Conservation (phyloP, 2,329 filamentous ascomycete species). For the Paraphaeosphaeria sporulosa region DNA sequence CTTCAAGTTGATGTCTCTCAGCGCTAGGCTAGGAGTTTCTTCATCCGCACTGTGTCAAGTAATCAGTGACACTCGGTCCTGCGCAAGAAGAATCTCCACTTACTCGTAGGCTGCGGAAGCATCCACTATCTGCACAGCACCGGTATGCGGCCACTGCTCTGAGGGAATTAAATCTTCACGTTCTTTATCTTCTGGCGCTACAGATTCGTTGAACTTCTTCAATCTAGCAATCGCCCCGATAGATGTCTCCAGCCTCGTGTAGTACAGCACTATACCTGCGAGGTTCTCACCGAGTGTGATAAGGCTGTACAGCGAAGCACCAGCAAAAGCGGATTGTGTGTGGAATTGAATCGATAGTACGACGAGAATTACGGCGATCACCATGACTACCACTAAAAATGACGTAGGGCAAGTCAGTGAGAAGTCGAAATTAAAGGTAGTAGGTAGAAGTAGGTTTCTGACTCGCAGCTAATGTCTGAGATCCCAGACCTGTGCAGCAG, state of each 20-base stretch:
- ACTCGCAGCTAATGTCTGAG: too few species aligned
- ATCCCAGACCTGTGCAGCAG: too few species aligned
- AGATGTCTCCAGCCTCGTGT: slow-evolving; percentile 58
- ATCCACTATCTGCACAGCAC: slow-evolving; percentile 46
- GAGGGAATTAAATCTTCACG: slow-evolving; percentile 13
- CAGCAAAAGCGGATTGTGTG: slow-evolving; percentile 28
- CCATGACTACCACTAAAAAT: slow-evolving; percentile 44
- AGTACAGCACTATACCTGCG: slow-evolving; percentile 21
- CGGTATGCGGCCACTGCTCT: slow-evolving; percentile 49
- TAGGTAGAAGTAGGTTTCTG: too few species aligned
- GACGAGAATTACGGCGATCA: slow-evolving; percentile 39
- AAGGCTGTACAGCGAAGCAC: slow-evolving; percentile 27
- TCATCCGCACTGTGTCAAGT: slow-evolving; percentile 27
- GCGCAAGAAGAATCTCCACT: slow-evolving; percentile 9
- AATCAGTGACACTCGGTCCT: not conserved
- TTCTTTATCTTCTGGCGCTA: slow-evolving; percentile 57
- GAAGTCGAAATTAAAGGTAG: too few species aligned
- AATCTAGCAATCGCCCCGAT: slow-evolving; percentile 63
- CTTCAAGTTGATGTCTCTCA: slow-evolving; percentile 52
- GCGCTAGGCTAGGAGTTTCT: slow-evolving; percentile 14
- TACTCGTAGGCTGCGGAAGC: slow-evolving; percentile 36
- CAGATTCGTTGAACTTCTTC: slow-evolving; percentile 55
- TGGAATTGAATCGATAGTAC: slow-evolving; percentile 31
- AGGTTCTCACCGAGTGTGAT: slow-evolving; percentile 20
- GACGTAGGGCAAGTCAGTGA: too few species aligned